Conservation (phyloP, 768 basidiomycete genomes). For the Boletus rubroflammeus region DNA sequence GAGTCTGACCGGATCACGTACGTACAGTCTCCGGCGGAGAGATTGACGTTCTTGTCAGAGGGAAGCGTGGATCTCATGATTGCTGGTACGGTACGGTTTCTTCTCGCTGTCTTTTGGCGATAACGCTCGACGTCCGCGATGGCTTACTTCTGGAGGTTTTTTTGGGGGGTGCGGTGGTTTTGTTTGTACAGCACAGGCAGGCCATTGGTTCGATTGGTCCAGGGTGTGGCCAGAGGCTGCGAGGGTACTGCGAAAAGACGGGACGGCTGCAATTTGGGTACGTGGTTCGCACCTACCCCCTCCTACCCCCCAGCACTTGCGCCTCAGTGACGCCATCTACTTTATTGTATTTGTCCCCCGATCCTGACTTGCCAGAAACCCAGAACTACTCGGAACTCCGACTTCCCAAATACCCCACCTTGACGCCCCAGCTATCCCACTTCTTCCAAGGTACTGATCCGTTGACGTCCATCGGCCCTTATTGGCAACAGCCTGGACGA, state of each 20-base stretch:
- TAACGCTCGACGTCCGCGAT: neutral
- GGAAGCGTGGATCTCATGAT: slow-evolving; percentile 65
- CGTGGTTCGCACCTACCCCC: slow-evolving; percentile 11
- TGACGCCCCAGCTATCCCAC: slow-evolving; percentile 54
- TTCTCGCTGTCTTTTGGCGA: too few species aligned
- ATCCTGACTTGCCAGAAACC: neutral
- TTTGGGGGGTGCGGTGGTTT: too few species aligned
- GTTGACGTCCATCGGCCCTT: slow-evolving; percentile 54
- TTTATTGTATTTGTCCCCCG: neutral
- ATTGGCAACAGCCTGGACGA: slow-evolving; percentile 81
- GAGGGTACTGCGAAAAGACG: slow-evolving; percentile 55
- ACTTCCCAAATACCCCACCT: slow-evolving; percentile 54
- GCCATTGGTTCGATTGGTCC: slow-evolving; percentile 80
- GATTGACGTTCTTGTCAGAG: slow-evolving; percentile 46
- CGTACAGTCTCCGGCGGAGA: slow-evolving; percentile 49
- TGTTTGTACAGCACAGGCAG: slow-evolving; percentile 63
- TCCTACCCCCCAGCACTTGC: too few species aligned
- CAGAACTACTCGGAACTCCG: slow-evolving; percentile 71
- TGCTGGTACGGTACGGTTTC: slow-evolving; percentile 44
- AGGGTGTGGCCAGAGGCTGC: slow-evolving; percentile 67
- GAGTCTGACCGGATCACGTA: slow-evolving; percentile 32
- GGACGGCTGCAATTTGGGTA: slow-evolving; percentile 75
- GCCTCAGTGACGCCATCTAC: neutral
- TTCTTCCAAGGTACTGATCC: slow-evolving; percentile 62
- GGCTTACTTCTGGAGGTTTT: neutral